A percentile compares a stretch with the other conserved stretches of the same genome.
phyloP scores from a whole-genome alignment of 2,329 filamentous ascomycete species.

The Fusarium aywerte region DNA sequence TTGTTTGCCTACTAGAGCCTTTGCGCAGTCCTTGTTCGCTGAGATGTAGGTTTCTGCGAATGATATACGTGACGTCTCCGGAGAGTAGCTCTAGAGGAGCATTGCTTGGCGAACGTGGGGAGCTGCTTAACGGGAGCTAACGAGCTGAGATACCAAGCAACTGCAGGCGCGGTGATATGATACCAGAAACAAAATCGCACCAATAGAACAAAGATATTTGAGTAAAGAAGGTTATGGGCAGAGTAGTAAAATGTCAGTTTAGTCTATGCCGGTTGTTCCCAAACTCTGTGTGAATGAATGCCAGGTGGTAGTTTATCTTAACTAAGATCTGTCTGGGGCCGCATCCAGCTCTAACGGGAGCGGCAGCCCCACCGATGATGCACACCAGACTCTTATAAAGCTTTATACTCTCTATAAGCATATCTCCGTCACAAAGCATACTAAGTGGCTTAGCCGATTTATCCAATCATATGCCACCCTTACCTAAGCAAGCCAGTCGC shows the following conservation, averaged over 20 bases:
- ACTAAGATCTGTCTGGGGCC: constrained; percentile 3
- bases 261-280: constrained; percentile 7
- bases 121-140: constrained; percentile 5
- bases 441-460: fast-evolving
- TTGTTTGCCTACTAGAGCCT: neutral
- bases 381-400: constrained; percentile 4
- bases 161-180: neutral
- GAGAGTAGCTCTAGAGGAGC: constrained; percentile 6
- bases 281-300: constrained; percentile 26
- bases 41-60: neutral
- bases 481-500: constrained; percentile 42
- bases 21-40: neutral
- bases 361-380: constrained; percentile 33
- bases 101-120: constrained; percentile 23
- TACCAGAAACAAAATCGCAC: neutral
- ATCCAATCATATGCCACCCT: constrained; percentile 35
- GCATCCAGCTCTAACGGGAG: constrained; percentile 11
- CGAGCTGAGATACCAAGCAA: neutral
- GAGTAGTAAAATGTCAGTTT: constrained; percentile 1
- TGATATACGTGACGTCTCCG: neutral
- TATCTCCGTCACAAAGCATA: neutral
- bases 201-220: neutral
- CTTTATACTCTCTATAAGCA: neutral
- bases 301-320: constrained; percentile 35
- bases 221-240: neutral